Evolutionary conservation across 2,329 filamentous ascomycete genomes (phyloP), one percentile per base, ranked within the genome.

Genomic region (Cordyceps tenuipes): DNA sequence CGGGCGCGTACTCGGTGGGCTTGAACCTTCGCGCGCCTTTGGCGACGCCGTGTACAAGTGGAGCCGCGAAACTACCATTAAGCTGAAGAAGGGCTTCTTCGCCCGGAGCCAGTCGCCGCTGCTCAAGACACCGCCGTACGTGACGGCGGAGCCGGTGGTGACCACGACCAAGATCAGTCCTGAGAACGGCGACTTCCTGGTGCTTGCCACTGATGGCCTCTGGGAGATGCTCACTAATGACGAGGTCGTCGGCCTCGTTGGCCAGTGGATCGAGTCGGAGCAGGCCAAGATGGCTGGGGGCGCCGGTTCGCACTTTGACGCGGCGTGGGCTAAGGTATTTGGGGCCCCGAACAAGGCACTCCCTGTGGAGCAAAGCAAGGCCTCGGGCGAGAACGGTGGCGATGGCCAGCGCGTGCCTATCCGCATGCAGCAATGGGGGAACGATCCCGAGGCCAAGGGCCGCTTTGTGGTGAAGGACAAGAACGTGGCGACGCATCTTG

Each of bases 151-250:
- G 74, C 94, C 94, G 3, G 82, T 97, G 23, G 84, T 99, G 57
- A 97, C 93, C 0, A 96, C 91, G 1, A 97, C 93, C 50, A 88
- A 94, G 72, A 87, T 99, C 57, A 82, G 93, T 66, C 94, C 94
- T 1, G 84, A 90, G 58, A 90, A 90, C 63, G 92, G 93, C 50
- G 94, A 99, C 71, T 99, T 99, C 68, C 80, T 99, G 13, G 93
- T 99, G 63, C 87, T 99, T 80, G 94, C 94, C 23, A 97, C 94
- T 0, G 94, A 99, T 70, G 94, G 94, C 4, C 81, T 99, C 0
- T 99, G 94, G 94, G 94, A 99, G 75, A 97, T 97, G 94, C 81
- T 99, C 63, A 97, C 91, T 52, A 99, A 97, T 68, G 94, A 99
- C 71, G 94, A 99, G 77, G 94, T 97, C 1, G 89, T 99, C 55